phyloP scores from a whole-genome alignment of 306 rosid species.

The Trifolium fragiferum region DNA sequence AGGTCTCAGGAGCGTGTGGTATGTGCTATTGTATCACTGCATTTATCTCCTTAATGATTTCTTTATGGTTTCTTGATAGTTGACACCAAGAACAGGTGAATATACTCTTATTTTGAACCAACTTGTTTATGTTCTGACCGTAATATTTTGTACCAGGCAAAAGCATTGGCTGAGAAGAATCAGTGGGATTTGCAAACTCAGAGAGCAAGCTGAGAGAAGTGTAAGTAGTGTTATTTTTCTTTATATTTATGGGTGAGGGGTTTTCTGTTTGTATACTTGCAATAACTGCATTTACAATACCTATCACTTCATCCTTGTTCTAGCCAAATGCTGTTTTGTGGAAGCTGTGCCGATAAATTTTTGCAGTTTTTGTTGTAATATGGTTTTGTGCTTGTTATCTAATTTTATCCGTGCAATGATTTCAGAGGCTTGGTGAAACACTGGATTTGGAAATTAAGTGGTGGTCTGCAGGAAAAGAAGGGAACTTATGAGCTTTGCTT shows the following conservation, averaged over 20 bases:
- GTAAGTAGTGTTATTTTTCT: constrained; percentile 50
- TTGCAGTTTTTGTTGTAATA: constrained; percentile 22
- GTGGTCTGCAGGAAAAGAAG: constrained; percentile 98
- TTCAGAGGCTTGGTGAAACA: constrained; percentile 84
- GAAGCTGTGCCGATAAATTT: constrained; percentile 7
- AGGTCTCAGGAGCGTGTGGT: constrained; percentile 90
- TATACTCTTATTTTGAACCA: constrained; percentile 6
- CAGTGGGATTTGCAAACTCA: constrained; percentile 91
- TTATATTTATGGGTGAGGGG: constrained; percentile 15
- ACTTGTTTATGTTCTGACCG: constrained; percentile 42
- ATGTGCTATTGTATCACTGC: constrained; percentile 44
- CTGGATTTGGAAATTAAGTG: constrained; percentile 93
- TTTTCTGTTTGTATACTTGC: constrained; percentile 27
- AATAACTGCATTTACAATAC: constrained; percentile 20
- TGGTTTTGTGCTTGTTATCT: constrained; percentile 36
- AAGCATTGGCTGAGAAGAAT: constrained; percentile 96
- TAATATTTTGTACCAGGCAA: constrained; percentile 56
- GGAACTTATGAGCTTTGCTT: constrained; percentile 91
- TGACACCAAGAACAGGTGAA: constrained; percentile 20
- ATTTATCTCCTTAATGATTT: constrained; percentile 30
- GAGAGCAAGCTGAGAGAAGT: constrained; percentile 98
- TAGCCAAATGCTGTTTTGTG: constrained; percentile 24
- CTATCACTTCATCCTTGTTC: constrained; percentile 26
- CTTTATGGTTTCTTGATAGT: constrained; percentile 26
- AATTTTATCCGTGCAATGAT: constrained; percentile 38